Evolutionary conservation across 371 early-diverging fungal species (phyloP).

Genomic region (Globomyces sp.): DNA sequence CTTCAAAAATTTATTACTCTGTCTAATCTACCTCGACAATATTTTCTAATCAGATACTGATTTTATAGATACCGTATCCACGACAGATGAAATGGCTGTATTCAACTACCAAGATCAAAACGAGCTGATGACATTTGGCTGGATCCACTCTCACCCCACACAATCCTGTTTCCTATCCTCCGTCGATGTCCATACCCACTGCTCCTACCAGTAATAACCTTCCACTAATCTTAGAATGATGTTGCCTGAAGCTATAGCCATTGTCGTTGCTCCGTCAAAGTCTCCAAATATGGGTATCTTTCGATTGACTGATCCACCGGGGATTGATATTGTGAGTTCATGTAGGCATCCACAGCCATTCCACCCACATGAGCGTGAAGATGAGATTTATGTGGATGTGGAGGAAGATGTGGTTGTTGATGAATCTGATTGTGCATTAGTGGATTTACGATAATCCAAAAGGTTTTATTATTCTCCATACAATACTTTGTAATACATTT

Average conservation of each 20-base stretch:
- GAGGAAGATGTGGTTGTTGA: not conserved
- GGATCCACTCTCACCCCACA: constrained; percentile 88
- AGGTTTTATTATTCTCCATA: too few relatives aligned
- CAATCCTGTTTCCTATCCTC: constrained; percentile 93
- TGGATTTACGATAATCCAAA: constrained; percentile 5
- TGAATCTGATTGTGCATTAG: not conserved
- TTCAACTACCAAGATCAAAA: constrained; percentile 71
- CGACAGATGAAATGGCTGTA: constrained; percentile 83
- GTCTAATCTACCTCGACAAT: too few relatives aligned
- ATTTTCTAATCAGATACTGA: too few relatives aligned
- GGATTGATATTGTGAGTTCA: constrained; percentile 72
- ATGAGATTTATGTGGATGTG: constrained; percentile 5
- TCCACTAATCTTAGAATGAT: constrained; percentile 45
- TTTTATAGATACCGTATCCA: constrained; percentile 77
- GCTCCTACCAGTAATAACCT: constrained; percentile 67
- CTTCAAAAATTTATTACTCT: too few relatives aligned
- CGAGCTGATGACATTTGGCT: constrained; percentile 84
- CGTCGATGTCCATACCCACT: constrained; percentile 91
- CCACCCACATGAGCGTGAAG: constrained; percentile 73
- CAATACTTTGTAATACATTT: too few relatives aligned
- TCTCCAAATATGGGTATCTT: constrained; percentile 78
- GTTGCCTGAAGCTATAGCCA: constrained; percentile 92
- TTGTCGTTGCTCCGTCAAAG: constrained; percentile 81
- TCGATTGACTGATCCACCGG: constrained; percentile 83
- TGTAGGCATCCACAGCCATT: constrained; percentile 69